Evolutionary conservation across 176 grass and related monocot genomes (phyloP).

Genomic region (Carex parvula): DNA sequence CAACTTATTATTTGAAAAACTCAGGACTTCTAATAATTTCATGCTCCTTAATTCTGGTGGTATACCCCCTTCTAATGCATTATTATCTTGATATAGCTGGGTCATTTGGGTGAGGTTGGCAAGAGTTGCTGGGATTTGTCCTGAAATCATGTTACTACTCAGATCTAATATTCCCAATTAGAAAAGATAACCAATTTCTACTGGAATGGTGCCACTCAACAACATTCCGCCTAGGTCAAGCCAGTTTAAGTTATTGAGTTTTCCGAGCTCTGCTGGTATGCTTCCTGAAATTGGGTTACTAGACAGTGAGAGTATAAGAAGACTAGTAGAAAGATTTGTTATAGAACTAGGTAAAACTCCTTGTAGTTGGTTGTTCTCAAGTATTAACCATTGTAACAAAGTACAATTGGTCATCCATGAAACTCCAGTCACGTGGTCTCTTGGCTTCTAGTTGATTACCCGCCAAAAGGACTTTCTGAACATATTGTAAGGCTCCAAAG

Average conservation of each 20-base stretch:
- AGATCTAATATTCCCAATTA: not conserved
- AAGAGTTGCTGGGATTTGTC: not conserved
- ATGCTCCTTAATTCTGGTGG: not conserved
- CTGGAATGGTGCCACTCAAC: not conserved
- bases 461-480: no score
- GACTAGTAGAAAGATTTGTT: conserved; percentile 27
- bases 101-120: not conserved
- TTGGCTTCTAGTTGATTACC: conserved; percentile 26
- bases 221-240: not conserved
- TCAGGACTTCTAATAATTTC: no score
- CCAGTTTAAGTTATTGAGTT: not conserved
- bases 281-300: not conserved
- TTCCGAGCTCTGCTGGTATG: not conserved
- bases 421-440: conserved; percentile 18
- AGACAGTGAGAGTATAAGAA: not conserved
- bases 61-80: not conserved
- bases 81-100: not conserved
- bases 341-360: conserved; percentile 31
- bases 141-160: not conserved
- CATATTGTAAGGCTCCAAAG: not conserved
- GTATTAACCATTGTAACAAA: not conserved
- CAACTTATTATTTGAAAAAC: no score
- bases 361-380: not conserved
- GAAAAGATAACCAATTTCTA: not conserved
- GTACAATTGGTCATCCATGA: conserved; percentile 24